phyloP scores from a whole-genome alignment of 2,329 filamentous ascomycete species.

The Fusarium sp. region DNA sequence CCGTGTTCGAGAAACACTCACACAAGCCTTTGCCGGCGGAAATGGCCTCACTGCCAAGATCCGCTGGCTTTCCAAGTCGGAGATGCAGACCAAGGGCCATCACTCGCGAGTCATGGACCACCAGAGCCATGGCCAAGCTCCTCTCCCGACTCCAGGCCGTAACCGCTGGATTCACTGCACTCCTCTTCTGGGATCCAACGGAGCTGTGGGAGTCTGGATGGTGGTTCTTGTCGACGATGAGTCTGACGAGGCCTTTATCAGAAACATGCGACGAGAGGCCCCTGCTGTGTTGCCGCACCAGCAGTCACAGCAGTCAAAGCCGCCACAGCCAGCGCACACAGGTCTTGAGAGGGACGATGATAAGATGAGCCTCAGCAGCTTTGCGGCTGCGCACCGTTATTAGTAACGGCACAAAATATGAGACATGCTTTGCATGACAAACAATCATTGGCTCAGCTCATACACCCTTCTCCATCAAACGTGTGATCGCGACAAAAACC shows the following conservation, averaged over 20 bases:
- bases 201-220: slow-evolving; percentile 81
- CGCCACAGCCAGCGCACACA: background rate
- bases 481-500: slow-evolving; percentile 35
- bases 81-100: slow-evolving; percentile 19
- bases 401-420: too few species aligned
- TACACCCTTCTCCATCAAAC: slow-evolving; percentile 4
- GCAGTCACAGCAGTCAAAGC: slow-evolving; percentile 11
- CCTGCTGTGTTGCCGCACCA: slow-evolving; percentile 27
- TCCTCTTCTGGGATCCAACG: slow-evolving; percentile 73
- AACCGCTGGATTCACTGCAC: slow-evolving; percentile 82
- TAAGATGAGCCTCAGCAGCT: slow-evolving; percentile 38
- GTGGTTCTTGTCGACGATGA: slow-evolving; percentile 77
- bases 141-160: slow-evolving; percentile 57
- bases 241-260: slow-evolving; percentile 25
- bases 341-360: slow-evolving; percentile 26
- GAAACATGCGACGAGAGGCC: slow-evolving; percentile 22
- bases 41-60: slow-evolving; percentile 80
- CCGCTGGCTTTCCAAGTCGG: slow-evolving; percentile 65
- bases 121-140: slow-evolving; percentile 38
- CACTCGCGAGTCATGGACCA: slow-evolving; percentile 22
- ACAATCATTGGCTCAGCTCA: background rate
- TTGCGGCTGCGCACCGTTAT: slow-evolving; percentile 32
- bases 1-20: slow-evolving; percentile 60
- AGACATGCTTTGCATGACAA: background rate
- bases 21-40: slow-evolving; percentile 72